A percentile compares a stretch with the other conserved stretches of the same genome.
phyloP scores from a whole-genome alignment of 2,329 filamentous ascomycete species.

The Arachnopeziza araneosa region DNA sequence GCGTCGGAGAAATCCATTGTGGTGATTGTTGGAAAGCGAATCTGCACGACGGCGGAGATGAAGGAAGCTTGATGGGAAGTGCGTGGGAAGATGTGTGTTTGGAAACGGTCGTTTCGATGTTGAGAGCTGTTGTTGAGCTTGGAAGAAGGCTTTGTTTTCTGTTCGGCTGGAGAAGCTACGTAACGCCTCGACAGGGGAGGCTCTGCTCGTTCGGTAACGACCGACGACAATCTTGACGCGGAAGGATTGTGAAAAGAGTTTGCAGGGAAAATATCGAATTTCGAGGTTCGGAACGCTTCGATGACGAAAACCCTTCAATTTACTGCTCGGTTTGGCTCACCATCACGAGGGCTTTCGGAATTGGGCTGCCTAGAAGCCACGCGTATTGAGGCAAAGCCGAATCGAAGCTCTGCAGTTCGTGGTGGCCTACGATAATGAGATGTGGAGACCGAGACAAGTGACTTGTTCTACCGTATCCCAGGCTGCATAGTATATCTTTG shows the following conservation, averaged over 20 bases:
- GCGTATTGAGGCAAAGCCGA: background rate
- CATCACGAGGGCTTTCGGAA: background rate
- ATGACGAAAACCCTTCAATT: background rate
- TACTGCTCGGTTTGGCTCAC: background rate
- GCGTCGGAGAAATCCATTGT: slow-evolving; percentile 86
- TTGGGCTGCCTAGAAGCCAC: background rate
- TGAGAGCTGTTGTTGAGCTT: background rate
- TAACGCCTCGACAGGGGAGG: background rate
- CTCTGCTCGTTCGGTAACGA: background rate
- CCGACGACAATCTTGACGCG: background rate
- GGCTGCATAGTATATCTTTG: too few species aligned
- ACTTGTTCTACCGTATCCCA: too few species aligned
- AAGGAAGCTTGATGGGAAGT: background rate
- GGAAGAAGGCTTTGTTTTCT: background rate
- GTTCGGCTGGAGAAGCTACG: background rate
- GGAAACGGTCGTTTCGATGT: background rate
- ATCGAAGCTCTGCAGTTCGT: background rate
- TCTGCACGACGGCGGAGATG: background rate
- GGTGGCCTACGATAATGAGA: background rate
- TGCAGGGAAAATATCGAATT: background rate
- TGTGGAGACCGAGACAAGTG: background rate
- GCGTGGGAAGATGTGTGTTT: background rate
- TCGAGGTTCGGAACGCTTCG: background rate
- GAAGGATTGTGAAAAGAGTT: background rate
- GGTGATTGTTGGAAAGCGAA: background rate